phyloP scores from a whole-genome alignment of 306 rosid genomes.

The Elaeagnus macrophylla region DNA sequence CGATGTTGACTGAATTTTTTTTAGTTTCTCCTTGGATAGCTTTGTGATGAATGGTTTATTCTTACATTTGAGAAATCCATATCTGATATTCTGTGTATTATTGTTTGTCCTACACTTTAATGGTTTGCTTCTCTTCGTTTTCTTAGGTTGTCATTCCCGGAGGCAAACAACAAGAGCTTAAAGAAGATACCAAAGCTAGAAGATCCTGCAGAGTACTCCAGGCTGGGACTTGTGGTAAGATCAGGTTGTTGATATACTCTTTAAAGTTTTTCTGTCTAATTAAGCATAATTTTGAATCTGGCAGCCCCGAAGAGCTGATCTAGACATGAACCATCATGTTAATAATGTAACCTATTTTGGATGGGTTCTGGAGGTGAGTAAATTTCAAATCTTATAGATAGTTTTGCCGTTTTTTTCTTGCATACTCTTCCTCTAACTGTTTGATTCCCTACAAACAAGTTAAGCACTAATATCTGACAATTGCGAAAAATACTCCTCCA shows the following conservation, averaged over 20 bases:
- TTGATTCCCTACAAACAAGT: too few species aligned
- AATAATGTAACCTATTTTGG: conserved; percentile 86
- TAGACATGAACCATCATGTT: conserved; percentile 95
- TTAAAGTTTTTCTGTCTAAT: conserved; percentile 14
- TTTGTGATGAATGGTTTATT: too few species aligned
- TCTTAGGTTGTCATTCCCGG: conserved; percentile 70
- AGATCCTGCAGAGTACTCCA: conserved; percentile 61
- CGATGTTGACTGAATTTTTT: too few species aligned
- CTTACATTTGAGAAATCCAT: too few species aligned
- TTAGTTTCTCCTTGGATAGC: too few species aligned
- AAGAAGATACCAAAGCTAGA: conserved; percentile 72
- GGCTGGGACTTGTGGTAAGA: conserved; percentile 68
- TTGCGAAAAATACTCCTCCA: not conserved
- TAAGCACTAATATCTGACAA: conserved; percentile 13
- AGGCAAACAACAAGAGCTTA: conserved; percentile 51
- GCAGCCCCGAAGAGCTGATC: conserved; percentile 93
- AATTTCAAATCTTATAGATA: not conserved
- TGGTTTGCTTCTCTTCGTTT: conserved; percentile 9
- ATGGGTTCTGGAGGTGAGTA: conserved; percentile 89
- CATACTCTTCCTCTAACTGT: too few species aligned
- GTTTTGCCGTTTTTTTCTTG: too few species aligned
- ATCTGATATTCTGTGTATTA: too few species aligned
- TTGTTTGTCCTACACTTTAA: too few species aligned
- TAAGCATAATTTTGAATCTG: conserved; percentile 24
- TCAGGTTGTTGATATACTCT: conserved; percentile 15